Conservation (phyloP, 208 protist genomes). For the Trypanosoma theileri region DNA sequence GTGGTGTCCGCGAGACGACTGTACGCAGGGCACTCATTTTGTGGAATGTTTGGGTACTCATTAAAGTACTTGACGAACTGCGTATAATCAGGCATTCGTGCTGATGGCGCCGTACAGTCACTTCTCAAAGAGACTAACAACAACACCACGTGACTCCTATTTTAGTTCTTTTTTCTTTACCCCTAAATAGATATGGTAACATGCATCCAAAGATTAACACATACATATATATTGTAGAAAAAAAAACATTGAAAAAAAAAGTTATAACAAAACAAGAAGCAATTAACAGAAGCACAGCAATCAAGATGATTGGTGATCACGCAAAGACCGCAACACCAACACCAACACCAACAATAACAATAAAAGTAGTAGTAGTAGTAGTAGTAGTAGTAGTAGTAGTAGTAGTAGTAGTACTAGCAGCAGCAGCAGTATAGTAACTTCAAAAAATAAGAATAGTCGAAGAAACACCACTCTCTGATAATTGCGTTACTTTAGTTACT, state of each 20-base stretch:
- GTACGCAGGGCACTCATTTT: constrained; percentile 37
- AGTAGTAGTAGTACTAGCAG: no score
- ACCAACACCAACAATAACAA: no score
- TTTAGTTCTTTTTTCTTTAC: constrained; percentile 2
- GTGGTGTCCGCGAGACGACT: constrained; percentile 59
- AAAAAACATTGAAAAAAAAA: constrained; percentile 9
- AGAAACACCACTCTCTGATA: not conserved
- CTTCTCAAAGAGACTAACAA: no score
- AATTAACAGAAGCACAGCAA: not conserved
- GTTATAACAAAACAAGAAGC: not conserved
- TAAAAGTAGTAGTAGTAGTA: no score
- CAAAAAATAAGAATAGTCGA: no score
- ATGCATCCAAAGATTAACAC: not conserved
- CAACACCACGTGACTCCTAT: not conserved
- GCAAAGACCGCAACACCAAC: no score
- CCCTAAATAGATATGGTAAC: not conserved
- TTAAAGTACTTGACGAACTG: constrained; percentile 86
- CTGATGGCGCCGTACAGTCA: no score
- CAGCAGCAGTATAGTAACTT: no score
- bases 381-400: no score
- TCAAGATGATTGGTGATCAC: not conserved
- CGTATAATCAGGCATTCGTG: constrained; percentile 65
- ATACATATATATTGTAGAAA: not conserved
- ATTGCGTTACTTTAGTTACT: constrained; percentile 17
- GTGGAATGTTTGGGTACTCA: constrained; percentile 45